Percentiles rank a stretch among this genome's conserved stretches.
These are phyloP conservation scores for Salvia splendens DNA, from an alignment of 257 asterid species.

Conservation along the genomic window DNA sequence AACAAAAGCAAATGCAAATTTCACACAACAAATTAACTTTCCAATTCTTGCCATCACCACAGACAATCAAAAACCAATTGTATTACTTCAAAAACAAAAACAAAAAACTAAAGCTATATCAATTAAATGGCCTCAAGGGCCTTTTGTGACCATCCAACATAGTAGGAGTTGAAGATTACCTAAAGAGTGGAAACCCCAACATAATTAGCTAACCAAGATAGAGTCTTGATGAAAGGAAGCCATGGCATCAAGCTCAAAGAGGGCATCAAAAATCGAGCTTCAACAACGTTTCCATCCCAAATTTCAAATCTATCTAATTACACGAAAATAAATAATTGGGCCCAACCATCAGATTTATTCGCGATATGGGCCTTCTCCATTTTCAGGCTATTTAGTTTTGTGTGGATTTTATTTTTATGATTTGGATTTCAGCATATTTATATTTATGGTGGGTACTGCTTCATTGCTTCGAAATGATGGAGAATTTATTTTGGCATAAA, in stretches of 20 bases:
- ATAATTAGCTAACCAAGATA: conserved; percentile 62
- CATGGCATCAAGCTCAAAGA: conserved; percentile 86
- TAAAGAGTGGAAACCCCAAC: conserved; percentile 62
- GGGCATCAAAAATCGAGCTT: conserved; percentile 80
- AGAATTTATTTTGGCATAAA: too few species aligned
- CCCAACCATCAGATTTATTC: too few species aligned
- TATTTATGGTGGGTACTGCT: too few species aligned
- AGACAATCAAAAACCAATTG: neutral
- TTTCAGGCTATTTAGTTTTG: too few species aligned
- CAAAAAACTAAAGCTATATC: neutral
- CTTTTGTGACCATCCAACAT: conserved; percentile 54
- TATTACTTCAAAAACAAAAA: neutral
- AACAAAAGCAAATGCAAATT: neutral
- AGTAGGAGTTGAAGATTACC: conserved; percentile 59
- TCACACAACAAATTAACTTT: neutral
- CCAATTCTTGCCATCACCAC: neutral
- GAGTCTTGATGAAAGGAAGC: conserved; percentile 71
- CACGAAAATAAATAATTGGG: too few species aligned
- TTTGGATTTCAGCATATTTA: too few species aligned
- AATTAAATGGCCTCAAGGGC: conserved; percentile 42
- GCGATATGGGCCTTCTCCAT: too few species aligned
- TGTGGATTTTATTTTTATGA: too few species aligned
- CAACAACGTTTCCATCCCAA: too few species aligned
- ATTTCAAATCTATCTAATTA: too few species aligned
- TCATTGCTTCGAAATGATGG: too few species aligned